Base-by-base conservation (phyloP, 2,329 filamentous ascomycete genomes). In the Xylariaceae sp. region DNA sequence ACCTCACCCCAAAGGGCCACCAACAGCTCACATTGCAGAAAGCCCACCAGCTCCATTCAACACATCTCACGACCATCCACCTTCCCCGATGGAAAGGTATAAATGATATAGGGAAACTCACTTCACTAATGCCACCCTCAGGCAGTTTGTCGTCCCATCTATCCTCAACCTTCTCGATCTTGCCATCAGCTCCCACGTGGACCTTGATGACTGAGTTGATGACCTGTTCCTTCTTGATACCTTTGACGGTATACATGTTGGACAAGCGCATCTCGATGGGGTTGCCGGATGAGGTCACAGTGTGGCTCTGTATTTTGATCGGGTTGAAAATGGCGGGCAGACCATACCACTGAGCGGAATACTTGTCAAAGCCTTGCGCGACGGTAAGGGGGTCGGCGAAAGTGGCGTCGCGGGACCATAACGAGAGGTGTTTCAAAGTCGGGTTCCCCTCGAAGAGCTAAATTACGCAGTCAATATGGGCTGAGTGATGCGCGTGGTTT, bases 371-470 rank as follows among this genome's bases (percentile, higher is more conserved):
- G 8, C 80, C 79, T 17, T 64, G 55, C 2, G 80, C 76, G 28
- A 75, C 68, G 32, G 78, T 79, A 34, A 84, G 62, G 4, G 75
- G 76, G 54, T 83, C 79, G 22, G 69, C 59, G 58, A 84, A 83
- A 0, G 66, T 70, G 7, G 70, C 79, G 29, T 76, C 68, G 43
- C 76, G 75, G 37, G 66, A 66, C 80, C 79, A 84, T 18, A 84
- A 67, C 12, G 67, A 63, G 34, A 83, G 69, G 55, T 83, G 81
- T 31, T 70, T 68, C 3, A 81, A 67, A 2, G 76, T 76, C 0
- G 79, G 77, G 15, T 72, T 68, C 34, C 79, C 79, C 26, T 76
- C 74, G 55, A 83, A 83, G 36, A 83, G 72, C 69, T 73, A n/a
- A n/a, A n/a, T n/a, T n/a, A n/a, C n/a, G n/a, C n/a, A n/a, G n/a